phyloP scores from a whole-genome alignment of 2,329 filamentous ascomycete genomes.

The Akanthomyces dipterigenus region DNA sequence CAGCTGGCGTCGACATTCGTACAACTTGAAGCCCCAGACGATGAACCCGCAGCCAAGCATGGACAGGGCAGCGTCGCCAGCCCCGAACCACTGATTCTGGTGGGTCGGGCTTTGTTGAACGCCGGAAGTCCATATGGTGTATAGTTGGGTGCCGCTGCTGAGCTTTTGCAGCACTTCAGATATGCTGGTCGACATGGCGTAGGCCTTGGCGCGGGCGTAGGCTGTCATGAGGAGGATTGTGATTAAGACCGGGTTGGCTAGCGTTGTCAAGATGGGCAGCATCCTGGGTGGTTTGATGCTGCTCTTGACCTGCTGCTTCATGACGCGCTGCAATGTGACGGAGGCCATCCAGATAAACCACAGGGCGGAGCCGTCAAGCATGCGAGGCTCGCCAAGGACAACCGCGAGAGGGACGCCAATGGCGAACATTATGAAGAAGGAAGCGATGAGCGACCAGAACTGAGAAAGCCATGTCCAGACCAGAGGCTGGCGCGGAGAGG shows the following conservation, averaged over 20 bases:
- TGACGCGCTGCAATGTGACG: slow-evolving; percentile 29
- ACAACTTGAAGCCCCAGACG: slow-evolving; percentile 47
- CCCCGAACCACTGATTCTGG: slow-evolving; percentile 31
- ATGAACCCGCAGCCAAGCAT: slow-evolving; percentile 46
- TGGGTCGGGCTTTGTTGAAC: slow-evolving; percentile 12
- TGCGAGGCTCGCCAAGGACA: slow-evolving; percentile 25
- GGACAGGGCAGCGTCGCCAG: slow-evolving; percentile 41
- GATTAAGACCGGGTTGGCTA: slow-evolving; percentile 42
- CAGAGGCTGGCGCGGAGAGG: neutral
- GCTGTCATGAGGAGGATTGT: slow-evolving; percentile 38
- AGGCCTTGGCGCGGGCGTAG: slow-evolving; percentile 35
- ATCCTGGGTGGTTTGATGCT: neutral
- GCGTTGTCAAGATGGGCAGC: slow-evolving; percentile 26
- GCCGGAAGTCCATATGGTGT: slow-evolving; percentile 27
- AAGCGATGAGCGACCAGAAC: slow-evolving; percentile 25
- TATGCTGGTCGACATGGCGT: slow-evolving; percentile 24
- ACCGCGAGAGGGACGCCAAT: slow-evolving; percentile 37
- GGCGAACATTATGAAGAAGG: slow-evolving; percentile 25
- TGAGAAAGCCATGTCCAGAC: slow-evolving; percentile 5
- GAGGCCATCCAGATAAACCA: slow-evolving; percentile 43
- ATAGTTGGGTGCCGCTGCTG: slow-evolving; percentile 29
- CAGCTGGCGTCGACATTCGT: slow-evolving; percentile 41
- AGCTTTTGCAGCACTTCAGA: slow-evolving; percentile 23
- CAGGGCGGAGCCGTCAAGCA: slow-evolving; percentile 40
- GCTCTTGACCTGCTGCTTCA: slow-evolving; percentile 21